Evolutionary conservation across 169 alveolate species (phyloP).

Genomic region (Plasmodium chabaudi): DNA sequence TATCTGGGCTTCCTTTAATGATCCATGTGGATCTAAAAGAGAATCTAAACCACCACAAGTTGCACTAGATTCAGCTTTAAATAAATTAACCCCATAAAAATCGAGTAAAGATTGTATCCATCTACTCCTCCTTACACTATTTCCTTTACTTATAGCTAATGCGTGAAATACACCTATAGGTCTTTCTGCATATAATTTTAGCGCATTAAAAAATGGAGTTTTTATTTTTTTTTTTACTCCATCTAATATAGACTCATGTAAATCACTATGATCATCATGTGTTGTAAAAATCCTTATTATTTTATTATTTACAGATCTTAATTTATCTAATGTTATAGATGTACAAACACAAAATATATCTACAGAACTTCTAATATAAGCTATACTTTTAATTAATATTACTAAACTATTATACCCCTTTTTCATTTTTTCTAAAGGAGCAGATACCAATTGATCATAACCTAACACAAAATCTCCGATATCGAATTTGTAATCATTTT

Average conservation of each 20-base stretch:
- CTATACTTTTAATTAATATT: conserved; percentile 61
- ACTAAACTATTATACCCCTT: conserved; percentile 73
- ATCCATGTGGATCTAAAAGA: conserved; percentile 83
- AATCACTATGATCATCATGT: conserved; percentile 81
- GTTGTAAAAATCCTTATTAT: conserved; percentile 78
- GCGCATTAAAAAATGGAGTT: conserved; percentile 81
- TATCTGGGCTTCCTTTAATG: conserved; percentile 81
- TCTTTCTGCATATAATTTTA: conserved; percentile 80
- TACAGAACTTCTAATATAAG: conserved; percentile 77
- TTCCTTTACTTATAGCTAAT: conserved; percentile 82
- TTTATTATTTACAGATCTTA: conserved; percentile 70
- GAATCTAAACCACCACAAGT: conserved; percentile 86
- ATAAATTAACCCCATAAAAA: conserved; percentile 81
- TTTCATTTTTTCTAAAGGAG: conserved; percentile 77
- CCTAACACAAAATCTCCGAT: conserved; percentile 80
- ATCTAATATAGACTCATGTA: conserved; percentile 81
- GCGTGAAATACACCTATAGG: conserved; percentile 86
- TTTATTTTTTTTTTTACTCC: conserved; percentile 77
- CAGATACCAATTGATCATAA: conserved; percentile 76
- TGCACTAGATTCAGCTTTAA: conserved; percentile 83
- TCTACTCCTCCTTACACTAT: conserved; percentile 77
- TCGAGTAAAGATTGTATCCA: conserved; percentile 80
- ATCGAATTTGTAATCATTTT: conserved; percentile 24
- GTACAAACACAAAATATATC: conserved; percentile 83
- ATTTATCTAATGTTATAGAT: conserved; percentile 74